Evolutionary conservation across 371 early-diverging fungal species (phyloP), one percentile per base, ranked within the genome.

Genomic region (Mortierella sp.): DNA sequence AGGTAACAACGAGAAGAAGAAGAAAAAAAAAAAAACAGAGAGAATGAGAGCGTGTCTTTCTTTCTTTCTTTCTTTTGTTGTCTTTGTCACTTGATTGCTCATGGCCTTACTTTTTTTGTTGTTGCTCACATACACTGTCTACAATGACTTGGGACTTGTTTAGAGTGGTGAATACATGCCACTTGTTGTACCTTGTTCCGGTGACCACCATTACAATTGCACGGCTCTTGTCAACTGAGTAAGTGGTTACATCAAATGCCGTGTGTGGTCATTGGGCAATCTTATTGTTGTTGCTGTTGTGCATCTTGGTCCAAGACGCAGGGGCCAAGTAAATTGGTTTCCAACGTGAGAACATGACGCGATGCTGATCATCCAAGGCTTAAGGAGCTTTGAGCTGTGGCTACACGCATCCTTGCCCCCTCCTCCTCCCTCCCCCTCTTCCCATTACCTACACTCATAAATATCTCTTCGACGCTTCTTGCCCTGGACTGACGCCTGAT

Each of bases 131-230:
- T 11, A 53, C 4, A 19, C 23, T 9, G 9, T 26, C 53, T 23
- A 19, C 53, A 23, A 9, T 23, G 21, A 5, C 53, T 23, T 53
- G 23, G 19, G 23, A 21, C 23, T 4, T 26, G 53, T 1, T 29
- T 56, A 77, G 77, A 56, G 37, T 72, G 37, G 25, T 77, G 21
- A 72, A 72, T 18, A 71, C 72, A 2, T 72, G 72, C 44, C 69
- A 77, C 45, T 46, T 77, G 19, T 44, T 77, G 15, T 77, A 77
- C 37, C 69, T 77, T 21, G 48, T 77, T 37, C 77, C 77, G 16
- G 66, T 77, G 53, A 77, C 77, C 26, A 59, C 66, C 7, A 61
- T 77, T 29, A 66, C 72, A 29, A 64, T 77, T 18, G 77, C 59
- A 9, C 69, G 72, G 1, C 57, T 77, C 7, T 12, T 72, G 21